Conservation (phyloP, 2,329 filamentous ascomycete genomes). For the Trichothecium roseum region DNA sequence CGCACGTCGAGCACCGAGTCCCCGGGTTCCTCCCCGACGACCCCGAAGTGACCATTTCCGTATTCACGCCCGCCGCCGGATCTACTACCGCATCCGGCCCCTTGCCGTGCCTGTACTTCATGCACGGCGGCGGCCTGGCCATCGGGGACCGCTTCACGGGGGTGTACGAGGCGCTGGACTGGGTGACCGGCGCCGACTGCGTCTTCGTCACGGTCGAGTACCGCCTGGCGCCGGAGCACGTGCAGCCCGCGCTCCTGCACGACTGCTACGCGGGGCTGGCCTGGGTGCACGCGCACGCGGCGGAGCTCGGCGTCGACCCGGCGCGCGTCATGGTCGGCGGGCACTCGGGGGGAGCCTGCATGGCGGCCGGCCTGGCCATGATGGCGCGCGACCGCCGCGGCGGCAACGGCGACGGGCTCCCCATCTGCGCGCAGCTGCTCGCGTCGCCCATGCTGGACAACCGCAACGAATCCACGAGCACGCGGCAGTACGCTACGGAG, state of each 20-base stretch:
- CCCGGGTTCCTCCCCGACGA: conserved; percentile 7
- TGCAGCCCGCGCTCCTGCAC: conserved; percentile 11
- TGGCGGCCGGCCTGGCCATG: conserved; percentile 26
- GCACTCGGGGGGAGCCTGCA: conserved; percentile 29
- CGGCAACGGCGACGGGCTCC: conserved; percentile 6
- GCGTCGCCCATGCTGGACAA: conserved; percentile 38
- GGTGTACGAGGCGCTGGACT: conserved; percentile 9
- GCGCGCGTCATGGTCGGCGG: conserved; percentile 28
- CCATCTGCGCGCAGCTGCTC: conserved; percentile 28
- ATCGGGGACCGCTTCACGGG: conserved; percentile 12
- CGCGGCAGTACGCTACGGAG: conserved; percentile 19
- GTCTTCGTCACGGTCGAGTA: conserved; percentile 15
- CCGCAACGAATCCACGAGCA: conserved; percentile 18
- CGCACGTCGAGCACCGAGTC: conserved; percentile 10
- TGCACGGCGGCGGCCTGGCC: conserved; percentile 13
- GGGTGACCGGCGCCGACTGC: conserved; percentile 8
- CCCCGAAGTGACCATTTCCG: conserved; percentile 8
- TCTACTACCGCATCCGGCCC: background rate
- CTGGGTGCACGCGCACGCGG: conserved; percentile 25
- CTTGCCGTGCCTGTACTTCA: conserved; percentile 11
- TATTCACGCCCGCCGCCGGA: conserved; percentile 9
- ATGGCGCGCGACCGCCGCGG: conserved; percentile 23
- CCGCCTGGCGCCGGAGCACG: conserved; percentile 14
- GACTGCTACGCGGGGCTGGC: conserved; percentile 17
- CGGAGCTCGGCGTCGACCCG: conserved; percentile 28